Evolutionary conservation across 805 yeast species (phyloP), one percentile per base, ranked within the genome.

Genomic region (Debaryomyces prosopidis): DNA sequence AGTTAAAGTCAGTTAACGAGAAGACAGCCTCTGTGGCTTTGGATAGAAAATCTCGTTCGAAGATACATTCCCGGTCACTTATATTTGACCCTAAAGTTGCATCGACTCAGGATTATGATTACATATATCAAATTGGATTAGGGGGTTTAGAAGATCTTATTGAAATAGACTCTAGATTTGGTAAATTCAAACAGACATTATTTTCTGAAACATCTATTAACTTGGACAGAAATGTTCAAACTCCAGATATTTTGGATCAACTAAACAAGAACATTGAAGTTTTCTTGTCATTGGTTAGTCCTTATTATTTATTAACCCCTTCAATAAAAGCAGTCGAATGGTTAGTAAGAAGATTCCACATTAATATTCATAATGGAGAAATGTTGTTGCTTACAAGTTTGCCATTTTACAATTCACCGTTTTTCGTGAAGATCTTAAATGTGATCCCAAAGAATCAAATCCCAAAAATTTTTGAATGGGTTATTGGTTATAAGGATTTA

Each of bases 61-160:
- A 86, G 65, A 71, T 90, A 46, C 99, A 94, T 61, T 82, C 96
- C 32, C 84, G 89, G 33, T 94, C 99, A 39, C 79, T 94, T 52
- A 78, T 94, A 20, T 91, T 85, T 63, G 95, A 89, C 36, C 77
- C 96, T 8, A 82, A 85, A 56, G 83, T 82, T 49, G 99, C 99
- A 14, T 88, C 95, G n/a, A 80, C 91, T 30, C 98, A 94, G 70
- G 99, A 94, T 63, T 91, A 81, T 58, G 97, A 90, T 54, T 75
- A 85, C 37, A 82, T 94, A 46, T 87, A 77, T 59, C 79, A 83
- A 42, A 80, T 80, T 45, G 85, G 94, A 2, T 57, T 79, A 5
- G 94, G 87, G 45, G 96, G 96, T 0, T 73, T 91, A 37, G 82
- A 80, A 26, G 91, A 87, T 54, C 72, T 94, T 42, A 79, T 77